Evolutionary conservation across 768 basidiomycete genomes (phyloP).

Genomic region (Baorangia bicolor): DNA sequence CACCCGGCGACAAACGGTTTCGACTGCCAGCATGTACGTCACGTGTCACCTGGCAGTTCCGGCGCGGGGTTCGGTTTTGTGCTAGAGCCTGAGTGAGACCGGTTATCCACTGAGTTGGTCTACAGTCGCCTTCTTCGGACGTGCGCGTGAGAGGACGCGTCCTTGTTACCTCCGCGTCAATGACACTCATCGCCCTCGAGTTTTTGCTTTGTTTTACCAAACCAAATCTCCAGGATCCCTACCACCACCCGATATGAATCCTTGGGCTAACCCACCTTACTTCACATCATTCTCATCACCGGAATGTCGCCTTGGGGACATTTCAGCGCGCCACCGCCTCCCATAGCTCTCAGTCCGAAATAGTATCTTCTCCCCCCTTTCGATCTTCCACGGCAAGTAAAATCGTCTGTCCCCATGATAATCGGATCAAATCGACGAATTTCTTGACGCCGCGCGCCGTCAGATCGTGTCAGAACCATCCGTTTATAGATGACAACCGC

Average conservation of each 20-base stretch:
- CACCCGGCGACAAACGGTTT: too few species aligned
- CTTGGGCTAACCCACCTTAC: neutral
- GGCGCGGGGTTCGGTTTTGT: neutral
- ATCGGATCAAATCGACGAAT: conserved; percentile 10
- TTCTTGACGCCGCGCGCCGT: neutral
- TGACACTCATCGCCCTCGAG: neutral
- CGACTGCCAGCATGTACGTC: conserved; percentile 4
- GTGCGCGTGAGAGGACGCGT: neutral
- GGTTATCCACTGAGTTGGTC: neutral
- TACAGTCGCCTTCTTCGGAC: neutral
- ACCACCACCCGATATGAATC: neutral
- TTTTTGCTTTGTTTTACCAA: neutral
- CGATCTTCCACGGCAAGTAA: neutral
- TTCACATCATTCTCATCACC: neutral
- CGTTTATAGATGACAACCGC: neutral
- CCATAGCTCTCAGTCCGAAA: neutral
- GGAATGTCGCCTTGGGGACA: neutral
- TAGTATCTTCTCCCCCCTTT: neutral
- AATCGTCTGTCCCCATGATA: neutral
- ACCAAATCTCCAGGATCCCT: neutral
- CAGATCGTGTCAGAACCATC: neutral
- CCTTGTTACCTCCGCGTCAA: neutral
- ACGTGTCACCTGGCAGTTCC: conserved; percentile 3
- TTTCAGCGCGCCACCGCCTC: neutral
- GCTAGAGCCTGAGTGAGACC: too few species aligned